These are phyloP conservation scores for Sphaerobolus stellatus DNA, from an alignment of 1,284 basidiomycete genomes.

Conservation along the genomic window DNA sequence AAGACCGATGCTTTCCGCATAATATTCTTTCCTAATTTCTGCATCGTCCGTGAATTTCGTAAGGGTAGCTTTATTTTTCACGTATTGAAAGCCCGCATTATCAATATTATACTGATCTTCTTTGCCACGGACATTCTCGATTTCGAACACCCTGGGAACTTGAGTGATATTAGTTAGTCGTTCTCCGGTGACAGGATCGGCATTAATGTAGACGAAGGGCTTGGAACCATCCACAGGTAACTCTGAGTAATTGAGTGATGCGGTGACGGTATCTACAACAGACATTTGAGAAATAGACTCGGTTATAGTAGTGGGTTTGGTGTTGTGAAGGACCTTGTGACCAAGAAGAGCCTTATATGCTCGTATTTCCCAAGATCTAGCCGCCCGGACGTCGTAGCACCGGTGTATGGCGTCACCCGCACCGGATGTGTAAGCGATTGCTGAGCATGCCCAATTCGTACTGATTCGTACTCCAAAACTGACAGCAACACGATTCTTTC, in stretches of 20 bases:
- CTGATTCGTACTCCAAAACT: no score
- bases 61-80: constrained; percentile 41
- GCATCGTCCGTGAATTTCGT: constrained; percentile 46
- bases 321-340: no score
- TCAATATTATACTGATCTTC: constrained; percentile 50
- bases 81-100: constrained; percentile 55
- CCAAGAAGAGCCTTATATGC: no score
- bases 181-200: constrained; percentile 22
- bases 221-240: constrained; percentile 33
- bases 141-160: constrained; percentile 32
- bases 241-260: constrained; percentile 29
- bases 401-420: no score
- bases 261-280: constrained; percentile 10
- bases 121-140: constrained; percentile 59
- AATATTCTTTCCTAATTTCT: constrained; percentile 53
- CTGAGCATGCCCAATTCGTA: no score
- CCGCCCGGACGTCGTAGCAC: no score
- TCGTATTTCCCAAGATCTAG: no score
- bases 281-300: no score
- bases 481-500: no score
- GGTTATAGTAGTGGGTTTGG: no score
- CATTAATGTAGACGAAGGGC: constrained; percentile 29
- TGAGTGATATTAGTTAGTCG: constrained; percentile 16
- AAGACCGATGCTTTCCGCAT: constrained; percentile 57
- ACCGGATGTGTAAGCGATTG: no score